Evolutionary conservation across 179 eudicot species (phyloP).

Genomic region (Corrigiola litoralis): DNA sequence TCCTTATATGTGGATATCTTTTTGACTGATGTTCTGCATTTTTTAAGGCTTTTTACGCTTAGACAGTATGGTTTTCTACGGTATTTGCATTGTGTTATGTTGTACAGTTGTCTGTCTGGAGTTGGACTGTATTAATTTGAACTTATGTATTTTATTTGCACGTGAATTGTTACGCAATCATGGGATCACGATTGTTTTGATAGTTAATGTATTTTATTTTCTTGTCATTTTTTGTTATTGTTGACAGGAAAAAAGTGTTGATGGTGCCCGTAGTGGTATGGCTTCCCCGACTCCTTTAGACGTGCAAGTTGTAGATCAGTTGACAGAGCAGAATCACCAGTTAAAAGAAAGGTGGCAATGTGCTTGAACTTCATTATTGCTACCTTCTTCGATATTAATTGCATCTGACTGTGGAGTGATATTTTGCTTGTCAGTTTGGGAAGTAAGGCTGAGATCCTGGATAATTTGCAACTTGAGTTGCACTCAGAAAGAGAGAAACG

Average conservation of each 20-base stretch:
- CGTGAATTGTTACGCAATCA: too few relatives aligned
- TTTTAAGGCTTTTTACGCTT: too few relatives aligned
- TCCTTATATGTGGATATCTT: too few relatives aligned
- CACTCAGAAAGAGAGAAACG: conserved; percentile 41
- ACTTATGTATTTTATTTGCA: too few relatives aligned
- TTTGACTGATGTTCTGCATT: too few relatives aligned
- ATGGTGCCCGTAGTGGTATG: conserved; percentile 21
- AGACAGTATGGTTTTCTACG: too few relatives aligned
- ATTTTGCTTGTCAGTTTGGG: conserved; percentile 37
- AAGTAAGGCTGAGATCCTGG: conserved; percentile 39
- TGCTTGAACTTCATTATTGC: background rate
- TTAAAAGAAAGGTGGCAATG: conserved; percentile 47
- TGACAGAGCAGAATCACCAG: conserved; percentile 54
- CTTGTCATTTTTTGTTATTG: background rate
- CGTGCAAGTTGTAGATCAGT: conserved; percentile 30
- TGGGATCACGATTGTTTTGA: too few relatives aligned
- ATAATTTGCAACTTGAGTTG: conserved; percentile 46
- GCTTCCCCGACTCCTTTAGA: conserved; percentile 19
- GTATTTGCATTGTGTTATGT: too few relatives aligned
- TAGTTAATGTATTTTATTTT: background rate
- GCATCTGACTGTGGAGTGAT: background rate
- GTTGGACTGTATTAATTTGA: too few relatives aligned
- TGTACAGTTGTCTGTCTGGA: too few relatives aligned
- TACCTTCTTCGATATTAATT: background rate
- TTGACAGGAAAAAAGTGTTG: conserved; percentile 43